These are phyloP conservation scores for Ceratonia siliqua DNA, from an alignment of 306 rosid species.

Conservation along the genomic window DNA sequence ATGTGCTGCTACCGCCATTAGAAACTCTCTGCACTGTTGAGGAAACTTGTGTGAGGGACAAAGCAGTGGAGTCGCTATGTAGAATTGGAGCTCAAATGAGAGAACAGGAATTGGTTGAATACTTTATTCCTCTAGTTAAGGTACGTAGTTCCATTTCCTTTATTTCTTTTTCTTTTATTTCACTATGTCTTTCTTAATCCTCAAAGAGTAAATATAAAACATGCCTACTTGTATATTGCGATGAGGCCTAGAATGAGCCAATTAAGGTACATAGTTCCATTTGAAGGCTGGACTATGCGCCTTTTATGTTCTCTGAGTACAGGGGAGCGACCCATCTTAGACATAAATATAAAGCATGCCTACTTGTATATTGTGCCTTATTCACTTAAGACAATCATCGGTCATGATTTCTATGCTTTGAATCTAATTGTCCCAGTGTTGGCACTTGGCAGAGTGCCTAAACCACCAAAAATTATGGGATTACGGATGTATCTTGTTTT, in stretches of 20 bases:
- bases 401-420: not conserved
- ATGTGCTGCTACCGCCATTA: conserved; percentile 81
- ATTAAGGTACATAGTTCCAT: too few species aligned
- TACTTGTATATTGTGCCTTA: not conserved
- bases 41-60: conserved; percentile 95
- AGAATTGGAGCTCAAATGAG: conserved; percentile 93
- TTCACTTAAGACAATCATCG: not conserved
- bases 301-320: not conserved
- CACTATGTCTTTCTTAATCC: not conserved
- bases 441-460: not conserved
- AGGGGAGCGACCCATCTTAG: not conserved
- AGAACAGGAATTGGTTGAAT: conserved; percentile 80
- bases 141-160: conserved; percentile 35
- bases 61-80: conserved; percentile 88
- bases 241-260: too few species aligned
- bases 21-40: conserved; percentile 92
- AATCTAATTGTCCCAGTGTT: not conserved
- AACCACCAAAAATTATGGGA: not conserved
- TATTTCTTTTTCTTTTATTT: not conserved
- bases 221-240: too few species aligned
- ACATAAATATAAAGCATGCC: not conserved
- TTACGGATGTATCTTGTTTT: not conserved
- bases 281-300: not conserved
- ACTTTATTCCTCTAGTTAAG: conserved; percentile 92
- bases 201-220: too few species aligned